Evolutionary conservation across 1,284 basidiomycete species (phyloP).

Genomic region (Malassezia arunalokei): DNA sequence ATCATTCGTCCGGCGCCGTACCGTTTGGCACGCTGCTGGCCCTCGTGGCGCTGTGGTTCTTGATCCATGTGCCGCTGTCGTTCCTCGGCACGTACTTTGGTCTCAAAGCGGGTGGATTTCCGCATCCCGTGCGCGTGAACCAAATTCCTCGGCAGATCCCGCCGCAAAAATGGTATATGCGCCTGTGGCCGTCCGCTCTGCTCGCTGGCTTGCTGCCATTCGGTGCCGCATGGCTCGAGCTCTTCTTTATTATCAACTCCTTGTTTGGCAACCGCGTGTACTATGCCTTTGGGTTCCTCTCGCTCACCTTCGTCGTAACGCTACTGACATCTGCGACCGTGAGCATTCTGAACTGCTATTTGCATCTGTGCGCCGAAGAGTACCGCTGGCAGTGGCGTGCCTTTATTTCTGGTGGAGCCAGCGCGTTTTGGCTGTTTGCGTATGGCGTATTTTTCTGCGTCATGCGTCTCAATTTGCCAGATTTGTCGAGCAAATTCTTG

Average conservation of each 20-base stretch:
- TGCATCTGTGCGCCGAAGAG: slow-evolving; percentile 85
- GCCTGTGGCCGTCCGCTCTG: slow-evolving; percentile 57
- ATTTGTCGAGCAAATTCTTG: slow-evolving; percentile 67
- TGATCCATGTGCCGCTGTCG: slow-evolving; percentile 70
- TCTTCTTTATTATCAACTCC: slow-evolving; percentile 84
- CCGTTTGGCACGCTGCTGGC: slow-evolving; percentile 84
- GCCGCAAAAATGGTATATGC: slow-evolving; percentile 45
- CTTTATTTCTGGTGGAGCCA: slow-evolving; percentile 86
- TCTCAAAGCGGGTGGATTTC: slow-evolving; percentile 68
- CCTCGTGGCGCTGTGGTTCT: slow-evolving; percentile 85
- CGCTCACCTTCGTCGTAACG: slow-evolving; percentile 73
- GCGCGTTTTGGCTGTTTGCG: slow-evolving; percentile 77
- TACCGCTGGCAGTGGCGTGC: slow-evolving; percentile 96
- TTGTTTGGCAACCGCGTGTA: slow-evolving; percentile 77
- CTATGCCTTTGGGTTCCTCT: slow-evolving; percentile 61
- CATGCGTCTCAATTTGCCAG: slow-evolving; percentile 68
- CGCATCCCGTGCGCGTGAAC: slow-evolving; percentile 77
- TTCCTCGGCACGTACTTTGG: slow-evolving; percentile 58
- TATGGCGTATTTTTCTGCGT: slow-evolving; percentile 78
- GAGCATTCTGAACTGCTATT: slow-evolving; percentile 51
- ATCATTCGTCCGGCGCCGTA: slow-evolving; percentile 83
- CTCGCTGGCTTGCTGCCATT: slow-evolving; percentile 86
- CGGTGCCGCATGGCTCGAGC: slow-evolving; percentile 88
- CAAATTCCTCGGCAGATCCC: slow-evolving; percentile 61
- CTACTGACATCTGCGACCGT: slow-evolving; percentile 47